phyloP scores from a whole-genome alignment of 164 flowering plant species.

The Vitis cinerea region DNA sequence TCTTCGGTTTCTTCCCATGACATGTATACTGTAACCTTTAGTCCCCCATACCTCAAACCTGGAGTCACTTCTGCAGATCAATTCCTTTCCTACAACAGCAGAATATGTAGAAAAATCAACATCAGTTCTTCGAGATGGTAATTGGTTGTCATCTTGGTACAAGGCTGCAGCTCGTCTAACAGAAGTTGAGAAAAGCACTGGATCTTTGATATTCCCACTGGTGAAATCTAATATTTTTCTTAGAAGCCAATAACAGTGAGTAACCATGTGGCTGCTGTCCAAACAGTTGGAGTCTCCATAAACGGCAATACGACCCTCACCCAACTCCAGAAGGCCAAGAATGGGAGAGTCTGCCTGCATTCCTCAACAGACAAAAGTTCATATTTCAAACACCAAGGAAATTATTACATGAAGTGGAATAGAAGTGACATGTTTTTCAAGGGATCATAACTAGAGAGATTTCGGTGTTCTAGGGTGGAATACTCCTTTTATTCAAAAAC shows the following conservation, averaged over 20 bases:
- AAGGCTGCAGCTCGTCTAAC: conserved; percentile 48
- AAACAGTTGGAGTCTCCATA: conserved; percentile 98
- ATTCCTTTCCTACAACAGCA: conserved; percentile 70
- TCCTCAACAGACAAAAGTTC: neutral
- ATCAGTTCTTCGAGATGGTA: conserved; percentile 91
- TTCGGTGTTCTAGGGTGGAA: no score
- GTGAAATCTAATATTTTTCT: conserved; percentile 82
- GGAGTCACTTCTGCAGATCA: conserved; percentile 76
- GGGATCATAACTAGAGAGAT: no score
- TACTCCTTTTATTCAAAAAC: no score
- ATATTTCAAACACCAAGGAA: neutral
- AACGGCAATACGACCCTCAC: conserved; percentile 81
- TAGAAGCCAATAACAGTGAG: conserved; percentile 92
- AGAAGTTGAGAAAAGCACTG: conserved; percentile 74
- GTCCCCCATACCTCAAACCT: conserved; percentile 94
- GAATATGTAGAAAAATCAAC: conserved; percentile 89
- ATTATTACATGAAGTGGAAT: no score
- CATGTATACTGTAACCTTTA: conserved; percentile 71
- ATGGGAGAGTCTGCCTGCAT: conserved; percentile 83
- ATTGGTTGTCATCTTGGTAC: conserved; percentile 49
- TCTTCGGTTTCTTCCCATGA: conserved; percentile 65
- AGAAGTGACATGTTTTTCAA: neutral
- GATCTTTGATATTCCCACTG: conserved; percentile 59
- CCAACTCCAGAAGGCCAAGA: conserved; percentile 80
- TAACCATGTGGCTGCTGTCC: conserved; percentile 99